Conservation (phyloP, 140 eudicot species). For the Bidens hawaiensis region DNA sequence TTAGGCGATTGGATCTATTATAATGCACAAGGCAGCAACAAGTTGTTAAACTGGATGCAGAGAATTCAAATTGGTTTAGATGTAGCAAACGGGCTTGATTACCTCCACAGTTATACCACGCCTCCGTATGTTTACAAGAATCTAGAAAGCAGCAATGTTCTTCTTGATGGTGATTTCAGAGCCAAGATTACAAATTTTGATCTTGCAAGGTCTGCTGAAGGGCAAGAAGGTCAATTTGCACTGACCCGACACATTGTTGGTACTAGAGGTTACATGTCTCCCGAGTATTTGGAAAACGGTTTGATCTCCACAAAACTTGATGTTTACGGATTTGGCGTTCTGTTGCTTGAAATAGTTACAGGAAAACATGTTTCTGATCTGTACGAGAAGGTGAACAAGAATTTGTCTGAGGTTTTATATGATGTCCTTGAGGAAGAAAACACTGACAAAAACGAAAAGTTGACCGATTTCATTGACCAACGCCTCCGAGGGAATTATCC, state of each 20-base stretch:
- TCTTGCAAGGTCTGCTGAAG: conserved; percentile 73
- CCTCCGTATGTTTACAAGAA: conserved; percentile 90
- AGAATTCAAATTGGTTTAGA: conserved; percentile 72
- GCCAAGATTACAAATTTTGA: conserved; percentile 81
- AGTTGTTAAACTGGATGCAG: conserved; percentile 56
- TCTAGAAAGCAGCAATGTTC: conserved; percentile 63
- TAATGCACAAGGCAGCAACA: conserved; percentile 10
- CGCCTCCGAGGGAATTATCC: conserved; percentile 58
- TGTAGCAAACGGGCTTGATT: conserved; percentile 82
- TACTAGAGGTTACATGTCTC: conserved; percentile 94
- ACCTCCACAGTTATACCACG: conserved; percentile 75
- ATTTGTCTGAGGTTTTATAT: conserved; percentile 41
- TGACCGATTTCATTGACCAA: conserved; percentile 54
- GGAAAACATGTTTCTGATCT: conserved; percentile 58
- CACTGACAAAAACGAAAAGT: conserved; percentile 30
- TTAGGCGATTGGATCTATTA: conserved; percentile 68
- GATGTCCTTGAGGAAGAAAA: conserved; percentile 43
- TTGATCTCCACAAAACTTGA: conserved; percentile 88
- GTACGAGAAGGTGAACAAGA: conserved; percentile 35
- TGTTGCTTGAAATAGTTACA: conserved; percentile 71
- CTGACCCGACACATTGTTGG: conserved; percentile 84
- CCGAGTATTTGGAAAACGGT: conserved; percentile 89
- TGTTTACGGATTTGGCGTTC: conserved; percentile 86
- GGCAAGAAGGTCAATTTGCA: conserved; percentile 57
- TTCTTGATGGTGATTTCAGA: conserved; percentile 64